Evolutionary conservation across 352 stramenopile species (phyloP).

Genomic region (Pythium biforme): DNA sequence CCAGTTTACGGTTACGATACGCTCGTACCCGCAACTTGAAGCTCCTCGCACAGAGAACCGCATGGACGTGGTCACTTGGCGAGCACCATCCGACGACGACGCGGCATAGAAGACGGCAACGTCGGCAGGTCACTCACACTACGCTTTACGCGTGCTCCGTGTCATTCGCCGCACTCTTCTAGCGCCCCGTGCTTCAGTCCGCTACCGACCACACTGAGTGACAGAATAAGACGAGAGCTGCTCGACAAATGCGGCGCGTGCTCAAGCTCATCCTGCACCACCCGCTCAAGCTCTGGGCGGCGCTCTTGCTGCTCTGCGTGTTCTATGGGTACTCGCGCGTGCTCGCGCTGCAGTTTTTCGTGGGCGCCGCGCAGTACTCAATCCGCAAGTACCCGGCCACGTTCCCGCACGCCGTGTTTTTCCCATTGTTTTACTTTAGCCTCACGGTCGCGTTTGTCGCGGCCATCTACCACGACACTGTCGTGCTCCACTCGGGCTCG

Average conservation of each 20-base stretch:
- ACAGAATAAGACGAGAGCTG: background rate
- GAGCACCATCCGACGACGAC: constrained; percentile 5
- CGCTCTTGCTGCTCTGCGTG: constrained; percentile 48
- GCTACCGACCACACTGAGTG: too few species aligned
- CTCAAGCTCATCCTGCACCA: constrained; percentile 68
- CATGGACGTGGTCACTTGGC: background rate
- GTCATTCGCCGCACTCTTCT: too few species aligned
- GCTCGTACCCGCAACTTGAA: constrained; percentile 14
- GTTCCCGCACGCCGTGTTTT: constrained; percentile 52
- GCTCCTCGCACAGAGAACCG: background rate
- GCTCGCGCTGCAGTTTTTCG: constrained; percentile 49
- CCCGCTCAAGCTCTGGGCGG: constrained; percentile 45
- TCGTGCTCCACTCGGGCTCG: constrained; percentile 29
- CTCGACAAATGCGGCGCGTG: constrained; percentile 25
- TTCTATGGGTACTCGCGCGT: constrained; percentile 75
- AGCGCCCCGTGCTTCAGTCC: too few species aligned
- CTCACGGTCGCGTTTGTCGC: constrained; percentile 35
- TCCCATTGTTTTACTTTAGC: constrained; percentile 54
- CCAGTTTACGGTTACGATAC: background rate
- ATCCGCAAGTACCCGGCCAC: constrained; percentile 56
- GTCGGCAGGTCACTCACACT: too few species aligned
- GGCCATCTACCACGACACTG: constrained; percentile 46
- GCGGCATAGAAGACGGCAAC: constrained; percentile 20
- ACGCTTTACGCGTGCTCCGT: too few species aligned
- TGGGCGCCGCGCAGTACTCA: constrained; percentile 47